A percentile compares a stretch with the other conserved stretches of the same genome.
These are phyloP conservation scores for Nadsonia commutata DNA, from an alignment of 1,139 yeast species.

Conservation along the genomic window DNA sequence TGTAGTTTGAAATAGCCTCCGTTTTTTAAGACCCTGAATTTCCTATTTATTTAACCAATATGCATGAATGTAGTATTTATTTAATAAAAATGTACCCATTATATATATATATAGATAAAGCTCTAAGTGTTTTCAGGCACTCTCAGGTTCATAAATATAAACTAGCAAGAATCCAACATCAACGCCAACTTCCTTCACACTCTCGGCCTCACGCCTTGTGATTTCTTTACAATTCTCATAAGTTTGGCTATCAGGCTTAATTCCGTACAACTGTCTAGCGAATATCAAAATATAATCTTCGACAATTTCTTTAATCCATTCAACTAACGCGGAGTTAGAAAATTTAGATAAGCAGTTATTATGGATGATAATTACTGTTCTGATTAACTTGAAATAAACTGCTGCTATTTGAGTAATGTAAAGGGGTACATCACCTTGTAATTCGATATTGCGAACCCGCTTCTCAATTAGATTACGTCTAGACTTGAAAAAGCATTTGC, in stretches of 20 bases:
- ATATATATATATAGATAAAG: no score
- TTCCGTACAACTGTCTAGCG: conserved; percentile 55
- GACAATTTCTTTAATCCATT: conserved; percentile 63
- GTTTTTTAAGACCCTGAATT: no score
- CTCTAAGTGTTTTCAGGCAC: no score
- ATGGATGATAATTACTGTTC: conserved; percentile 33
- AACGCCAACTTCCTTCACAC: conserved; percentile 51
- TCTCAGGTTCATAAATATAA: conserved; percentile 7
- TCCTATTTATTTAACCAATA: no score
- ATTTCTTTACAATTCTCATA: conserved; percentile 39
- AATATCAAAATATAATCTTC: conserved; percentile 44
- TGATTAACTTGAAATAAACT: conserved; percentile 42
- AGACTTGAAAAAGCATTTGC: conserved; percentile 32
- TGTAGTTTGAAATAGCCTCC: no score
- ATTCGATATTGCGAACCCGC: conserved; percentile 33
- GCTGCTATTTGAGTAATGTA: conserved; percentile 45
- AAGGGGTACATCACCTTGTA: conserved; percentile 40
- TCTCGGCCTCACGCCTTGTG: conserved; percentile 45
- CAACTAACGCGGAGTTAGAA: conserved; percentile 30
- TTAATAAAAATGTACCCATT: no score
- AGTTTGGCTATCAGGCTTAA: conserved; percentile 34
- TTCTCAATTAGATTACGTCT: conserved; percentile 31
- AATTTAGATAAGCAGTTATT: conserved; percentile 28
- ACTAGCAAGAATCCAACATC: conserved; percentile 42
- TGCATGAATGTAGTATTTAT: no score